Conservation (phyloP, 169 alveolate species). For the Plasmodium ovale region DNA sequence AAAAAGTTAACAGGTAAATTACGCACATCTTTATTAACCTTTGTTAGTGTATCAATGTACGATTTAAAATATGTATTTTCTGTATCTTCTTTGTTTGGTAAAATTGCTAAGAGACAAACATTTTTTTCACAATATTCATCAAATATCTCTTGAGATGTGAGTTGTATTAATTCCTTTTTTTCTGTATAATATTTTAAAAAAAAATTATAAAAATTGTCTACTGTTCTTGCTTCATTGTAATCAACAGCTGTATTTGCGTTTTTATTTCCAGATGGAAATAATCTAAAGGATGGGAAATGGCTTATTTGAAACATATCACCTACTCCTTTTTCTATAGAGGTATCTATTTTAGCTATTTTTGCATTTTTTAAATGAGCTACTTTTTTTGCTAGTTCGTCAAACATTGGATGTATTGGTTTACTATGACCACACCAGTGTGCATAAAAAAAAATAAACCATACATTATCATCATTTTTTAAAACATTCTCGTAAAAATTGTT, state of each 20-base stretch:
- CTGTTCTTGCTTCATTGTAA: slow-evolving; percentile 90
- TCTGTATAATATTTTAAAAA: slow-evolving; percentile 81
- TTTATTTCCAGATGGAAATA: slow-evolving; percentile 90
- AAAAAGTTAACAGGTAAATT: slow-evolving; percentile 89
- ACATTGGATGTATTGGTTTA: slow-evolving; percentile 95
- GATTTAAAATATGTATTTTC: slow-evolving; percentile 87
- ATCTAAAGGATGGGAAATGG: slow-evolving; percentile 91
- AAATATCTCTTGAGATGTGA: slow-evolving; percentile 77
- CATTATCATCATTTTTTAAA: slow-evolving; percentile 82
- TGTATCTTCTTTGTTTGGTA: slow-evolving; percentile 93
- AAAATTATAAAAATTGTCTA: slow-evolving; percentile 87
- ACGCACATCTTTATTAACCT: slow-evolving; percentile 85
- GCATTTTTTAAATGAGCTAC: slow-evolving; percentile 90
- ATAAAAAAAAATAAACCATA: slow-evolving; percentile 91
- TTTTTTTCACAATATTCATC: slow-evolving; percentile 85
- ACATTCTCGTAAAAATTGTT: slow-evolving; percentile 82
- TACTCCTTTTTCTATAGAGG: slow-evolving; percentile 81
- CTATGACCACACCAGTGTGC: slow-evolving; percentile 99
- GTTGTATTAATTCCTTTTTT: slow-evolving; percentile 76
- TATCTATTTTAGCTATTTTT: slow-evolving; percentile 86
- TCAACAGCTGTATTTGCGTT: slow-evolving; percentile 84
- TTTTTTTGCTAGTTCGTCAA: slow-evolving; percentile 89
- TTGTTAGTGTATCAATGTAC: slow-evolving; percentile 84
- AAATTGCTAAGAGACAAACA: slow-evolving; percentile 91
- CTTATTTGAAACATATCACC: slow-evolving; percentile 75